These are phyloP conservation scores for Populus pruinosa DNA, from an alignment of 345 rosid genomes.

Conservation along the genomic window DNA sequence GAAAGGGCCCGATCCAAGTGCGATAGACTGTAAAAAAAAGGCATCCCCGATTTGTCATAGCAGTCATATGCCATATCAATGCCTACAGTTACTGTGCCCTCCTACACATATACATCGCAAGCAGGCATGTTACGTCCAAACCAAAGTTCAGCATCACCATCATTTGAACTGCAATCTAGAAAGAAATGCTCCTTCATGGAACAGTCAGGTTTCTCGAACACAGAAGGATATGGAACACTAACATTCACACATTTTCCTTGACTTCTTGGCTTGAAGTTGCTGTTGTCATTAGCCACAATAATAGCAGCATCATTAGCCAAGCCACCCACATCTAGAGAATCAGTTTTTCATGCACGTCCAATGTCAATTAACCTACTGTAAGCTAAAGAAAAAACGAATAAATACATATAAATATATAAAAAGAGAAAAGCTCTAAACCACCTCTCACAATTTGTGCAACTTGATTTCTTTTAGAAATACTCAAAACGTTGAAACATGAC, in stretches of 20 bases:
- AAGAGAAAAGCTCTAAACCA: too few species aligned
- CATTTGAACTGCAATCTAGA: neutral
- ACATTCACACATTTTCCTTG: constrained; percentile 17
- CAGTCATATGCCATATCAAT: neutral
- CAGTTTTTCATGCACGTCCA: too few species aligned
- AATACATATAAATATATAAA: too few species aligned
- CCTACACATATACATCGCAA: neutral
- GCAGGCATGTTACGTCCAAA: neutral
- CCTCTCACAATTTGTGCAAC: too few species aligned
- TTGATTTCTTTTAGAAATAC: too few species aligned
- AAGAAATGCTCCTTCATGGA: neutral
- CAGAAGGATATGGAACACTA: constrained; percentile 26
- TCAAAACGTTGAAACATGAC: too few species aligned
- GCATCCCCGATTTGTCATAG: constrained; percentile 3
- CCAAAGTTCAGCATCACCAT: neutral
- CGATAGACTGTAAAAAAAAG: too few species aligned
- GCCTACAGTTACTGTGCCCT: constrained; percentile 8
- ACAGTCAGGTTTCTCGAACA: constrained; percentile 2
- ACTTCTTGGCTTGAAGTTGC: neutral
- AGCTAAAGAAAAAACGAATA: too few species aligned
- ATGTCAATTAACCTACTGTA: too few species aligned
- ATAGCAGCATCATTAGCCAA: neutral
- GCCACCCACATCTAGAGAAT: too few species aligned
- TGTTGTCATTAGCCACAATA: neutral
- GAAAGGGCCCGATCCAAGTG: neutral